phyloP scores from a whole-genome alignment of 2,329 filamentous ascomycete genomes.

The Hypoxylon rubiginosum region DNA sequence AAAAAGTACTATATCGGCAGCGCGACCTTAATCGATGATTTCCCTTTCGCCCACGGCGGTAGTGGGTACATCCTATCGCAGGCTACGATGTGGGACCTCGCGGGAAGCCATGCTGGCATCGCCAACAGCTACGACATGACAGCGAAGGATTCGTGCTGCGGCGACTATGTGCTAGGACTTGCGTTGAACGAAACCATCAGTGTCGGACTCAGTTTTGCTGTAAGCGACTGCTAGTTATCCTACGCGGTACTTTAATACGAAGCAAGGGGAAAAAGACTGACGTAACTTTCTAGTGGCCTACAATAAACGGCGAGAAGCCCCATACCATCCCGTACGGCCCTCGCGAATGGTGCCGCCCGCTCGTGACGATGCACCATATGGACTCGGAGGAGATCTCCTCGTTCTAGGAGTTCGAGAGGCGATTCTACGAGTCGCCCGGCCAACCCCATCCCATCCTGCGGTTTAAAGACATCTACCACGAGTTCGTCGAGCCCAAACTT shows the following conservation, averaged over 20 bases:
- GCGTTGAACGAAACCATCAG: slow-evolving; percentile 61
- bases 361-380: slow-evolving; percentile 70
- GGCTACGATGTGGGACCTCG: slow-evolving; percentile 64
- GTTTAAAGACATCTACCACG: slow-evolving; percentile 63
- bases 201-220: slow-evolving; percentile 57
- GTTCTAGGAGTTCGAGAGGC: slow-evolving; percentile 66
- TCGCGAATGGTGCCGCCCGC: slow-evolving; percentile 68
- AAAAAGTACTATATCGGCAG: slow-evolving; percentile 66
- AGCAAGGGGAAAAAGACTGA: slow-evolving; percentile 16
- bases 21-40: slow-evolving; percentile 57
- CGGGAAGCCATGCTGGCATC: slow-evolving; percentile 57
- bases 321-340: slow-evolving; percentile 62
- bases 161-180: slow-evolving; percentile 64
- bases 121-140: slow-evolving; percentile 62
- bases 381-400: slow-evolving; percentile 63
- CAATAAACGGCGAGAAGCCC: slow-evolving; percentile 69
- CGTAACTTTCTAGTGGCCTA: slow-evolving; percentile 59
- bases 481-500: slow-evolving; percentile 60
- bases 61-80: slow-evolving; percentile 68
- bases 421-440: slow-evolving; percentile 46
- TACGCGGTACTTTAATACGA: background rate
- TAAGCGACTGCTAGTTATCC: slow-evolving; percentile 50
- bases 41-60: slow-evolving; percentile 68
- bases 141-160: slow-evolving; percentile 61
- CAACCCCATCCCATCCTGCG: slow-evolving; percentile 53